phyloP scores from a whole-genome alignment of 257 asterid genomes.

The Lycium ferocissimum region DNA sequence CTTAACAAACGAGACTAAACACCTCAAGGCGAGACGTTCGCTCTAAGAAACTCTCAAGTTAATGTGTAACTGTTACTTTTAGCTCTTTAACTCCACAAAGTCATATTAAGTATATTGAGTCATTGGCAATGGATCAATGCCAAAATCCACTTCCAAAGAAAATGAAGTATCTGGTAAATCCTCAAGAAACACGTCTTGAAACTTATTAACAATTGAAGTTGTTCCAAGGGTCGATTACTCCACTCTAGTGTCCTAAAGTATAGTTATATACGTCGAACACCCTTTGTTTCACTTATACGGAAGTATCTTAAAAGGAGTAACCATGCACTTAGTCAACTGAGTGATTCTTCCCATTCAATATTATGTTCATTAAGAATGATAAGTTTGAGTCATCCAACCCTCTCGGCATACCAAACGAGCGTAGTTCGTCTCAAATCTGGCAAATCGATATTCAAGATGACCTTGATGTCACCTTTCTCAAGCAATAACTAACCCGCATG shows the following conservation, averaged over 20 bases:
- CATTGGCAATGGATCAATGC: neutral
- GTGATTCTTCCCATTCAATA: neutral
- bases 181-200: neutral
- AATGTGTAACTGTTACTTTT: neutral
- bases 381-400: neutral
- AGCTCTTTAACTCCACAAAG: neutral
- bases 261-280: neutral
- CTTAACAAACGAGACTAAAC: neutral
- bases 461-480: neutral
- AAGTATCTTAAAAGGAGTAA: neutral
- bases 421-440: neutral
- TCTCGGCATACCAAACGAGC: neutral
- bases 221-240: neutral
- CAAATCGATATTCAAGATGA: neutral
- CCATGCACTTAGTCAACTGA: neutral
- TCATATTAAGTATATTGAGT: neutral
- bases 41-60: slow-evolving; percentile 7
- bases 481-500: neutral
- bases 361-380: neutral
- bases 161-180: neutral
- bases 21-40: neutral
- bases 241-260: neutral
- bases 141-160: neutral
- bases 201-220: neutral
- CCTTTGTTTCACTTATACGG: neutral